phyloP scores from a whole-genome alignment of 78 protist species.

The Cavenderia fasciculata region DNA sequence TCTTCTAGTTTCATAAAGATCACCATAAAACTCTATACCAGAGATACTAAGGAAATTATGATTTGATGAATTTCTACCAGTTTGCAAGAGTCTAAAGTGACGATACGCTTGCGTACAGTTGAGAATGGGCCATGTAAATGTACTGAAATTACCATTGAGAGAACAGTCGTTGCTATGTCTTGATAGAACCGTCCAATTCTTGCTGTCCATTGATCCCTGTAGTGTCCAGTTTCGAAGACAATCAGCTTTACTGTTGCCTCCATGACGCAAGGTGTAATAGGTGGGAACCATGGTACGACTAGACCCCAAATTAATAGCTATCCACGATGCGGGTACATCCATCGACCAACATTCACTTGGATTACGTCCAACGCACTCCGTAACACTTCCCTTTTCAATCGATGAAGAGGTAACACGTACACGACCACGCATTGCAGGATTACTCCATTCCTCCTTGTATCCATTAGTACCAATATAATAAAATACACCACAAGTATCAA shows the following conservation, averaged over 20 bases:
- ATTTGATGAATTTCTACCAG: constrained; percentile 84
- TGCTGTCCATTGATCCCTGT: constrained; percentile 83
- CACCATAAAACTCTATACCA: constrained; percentile 85
- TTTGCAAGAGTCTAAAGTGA: constrained; percentile 83
- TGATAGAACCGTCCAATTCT: constrained; percentile 75
- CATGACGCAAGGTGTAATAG: constrained; percentile 78
- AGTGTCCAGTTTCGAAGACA: constrained; percentile 83
- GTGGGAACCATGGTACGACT: constrained; percentile 71
- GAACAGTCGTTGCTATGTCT: constrained; percentile 82
- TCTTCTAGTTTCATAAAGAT: constrained; percentile 73
- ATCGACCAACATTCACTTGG: constrained; percentile 70
- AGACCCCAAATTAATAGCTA: constrained; percentile 73
- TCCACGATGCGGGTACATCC: constrained; percentile 86
- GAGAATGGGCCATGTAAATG: constrained; percentile 83
- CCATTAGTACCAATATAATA: constrained; percentile 81
- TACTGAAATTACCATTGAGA: constrained; percentile 76
- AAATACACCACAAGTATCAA: constrained; percentile 58
- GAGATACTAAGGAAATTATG: constrained; percentile 82
- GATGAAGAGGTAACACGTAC: constrained; percentile 64
- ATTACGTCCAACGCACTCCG: constrained; percentile 23
- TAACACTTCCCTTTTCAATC: constrained; percentile 57
- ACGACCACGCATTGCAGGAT: constrained; percentile 76
- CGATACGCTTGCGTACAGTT: constrained; percentile 76
- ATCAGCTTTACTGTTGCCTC: constrained; percentile 85
- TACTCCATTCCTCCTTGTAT: constrained; percentile 53